Base-by-base conservation (phyloP, 2,329 filamentous ascomycete genomes). In the Penicillium rolfsii region DNA sequence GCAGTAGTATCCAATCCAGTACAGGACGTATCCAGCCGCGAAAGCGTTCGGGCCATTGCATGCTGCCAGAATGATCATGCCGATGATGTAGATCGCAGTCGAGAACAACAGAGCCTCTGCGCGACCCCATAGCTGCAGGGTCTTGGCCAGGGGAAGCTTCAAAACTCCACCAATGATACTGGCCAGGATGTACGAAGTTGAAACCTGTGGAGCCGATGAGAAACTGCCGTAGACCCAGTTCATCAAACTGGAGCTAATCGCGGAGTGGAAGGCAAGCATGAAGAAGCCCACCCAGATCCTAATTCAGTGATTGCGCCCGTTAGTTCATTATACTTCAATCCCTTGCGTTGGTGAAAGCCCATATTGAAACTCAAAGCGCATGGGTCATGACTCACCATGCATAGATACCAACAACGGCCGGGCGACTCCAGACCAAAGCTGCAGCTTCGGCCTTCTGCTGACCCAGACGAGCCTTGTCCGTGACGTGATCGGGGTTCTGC, bases 41-140 rank as follows among this genome's bases (percentile, higher is more conserved):
- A 87, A 91, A 1, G 82, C 84, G 67, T 84, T 76, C 9, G 89
- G 83, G 56, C 85, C 85, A 4, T 81, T 79, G 72, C 86, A 89
- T 1, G 80, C 78, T 1, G 89, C 87, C 70, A 89, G 85, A 73
- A 91, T 81, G 62, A 87, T 79, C 55, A 89, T 77, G 12, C 83
- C 82, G 0, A 82, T 53, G 0, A 81, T 76, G 70, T 81, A 81
- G 57, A 83, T 67, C 1, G 74, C 61, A 0, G 84, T 71, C 63
- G 83, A 84, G 45, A 86, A 56, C 2, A 81, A 63, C 59, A 87
- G 81, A n/a, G 84, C 87, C 68, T 87, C 82, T 0, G 85, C 80
- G 48, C 87, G 84, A 38, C 86, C 87, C 81, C 84, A 89, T 24
- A 87, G 75, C 71, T 89, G 85, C 54, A 89, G 76, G 3, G 86